These are phyloP conservation scores for Candida namnaoensis DNA, from an alignment of 805 yeast species.

Conservation along the genomic window DNA sequence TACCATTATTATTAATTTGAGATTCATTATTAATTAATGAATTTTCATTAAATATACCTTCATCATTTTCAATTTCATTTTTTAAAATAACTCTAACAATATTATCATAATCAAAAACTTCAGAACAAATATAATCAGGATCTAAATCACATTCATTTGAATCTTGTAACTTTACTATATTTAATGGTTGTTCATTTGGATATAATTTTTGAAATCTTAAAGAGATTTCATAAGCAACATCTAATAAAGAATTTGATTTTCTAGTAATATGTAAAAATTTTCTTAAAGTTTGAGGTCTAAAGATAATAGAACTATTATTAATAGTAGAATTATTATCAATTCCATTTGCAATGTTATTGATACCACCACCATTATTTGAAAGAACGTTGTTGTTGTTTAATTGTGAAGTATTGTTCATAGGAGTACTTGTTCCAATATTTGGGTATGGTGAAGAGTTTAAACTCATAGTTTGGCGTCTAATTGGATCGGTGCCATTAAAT, in stretches of 20 bases:
- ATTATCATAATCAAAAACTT: conserved; percentile 48
- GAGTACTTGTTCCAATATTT: conserved; percentile 25
- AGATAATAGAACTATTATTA: conserved; percentile 3
- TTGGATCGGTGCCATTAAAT: no score
- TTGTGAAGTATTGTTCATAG: conserved; percentile 22
- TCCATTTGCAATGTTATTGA: no score
- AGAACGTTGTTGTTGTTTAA: conserved; percentile 6
- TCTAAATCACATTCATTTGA: conserved; percentile 64
- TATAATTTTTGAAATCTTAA: conserved; percentile 52
- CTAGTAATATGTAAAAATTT: conserved; percentile 62
- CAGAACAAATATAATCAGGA: conserved; percentile 61
- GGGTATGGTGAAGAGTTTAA: conserved; percentile 5
- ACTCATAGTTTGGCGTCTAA: conserved; percentile 17
- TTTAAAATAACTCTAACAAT: conserved; percentile 36
- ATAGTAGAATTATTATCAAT: conserved; percentile 2
- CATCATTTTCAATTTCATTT: conserved; percentile 26
- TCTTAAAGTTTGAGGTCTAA: conserved; percentile 18
- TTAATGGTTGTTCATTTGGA: conserved; percentile 49
- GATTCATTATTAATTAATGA: conserved; percentile 14
- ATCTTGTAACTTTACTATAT: conserved; percentile 60
- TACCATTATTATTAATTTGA: background rate
- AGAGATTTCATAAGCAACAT: conserved; percentile 45
- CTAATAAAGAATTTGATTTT: conserved; percentile 33
- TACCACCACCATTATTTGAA: no score
- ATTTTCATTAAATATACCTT: conserved; percentile 9